These are phyloP conservation scores for Pseudohalonectria lignicola DNA, from an alignment of 2,329 filamentous ascomycete species.

Conservation along the genomic window DNA sequence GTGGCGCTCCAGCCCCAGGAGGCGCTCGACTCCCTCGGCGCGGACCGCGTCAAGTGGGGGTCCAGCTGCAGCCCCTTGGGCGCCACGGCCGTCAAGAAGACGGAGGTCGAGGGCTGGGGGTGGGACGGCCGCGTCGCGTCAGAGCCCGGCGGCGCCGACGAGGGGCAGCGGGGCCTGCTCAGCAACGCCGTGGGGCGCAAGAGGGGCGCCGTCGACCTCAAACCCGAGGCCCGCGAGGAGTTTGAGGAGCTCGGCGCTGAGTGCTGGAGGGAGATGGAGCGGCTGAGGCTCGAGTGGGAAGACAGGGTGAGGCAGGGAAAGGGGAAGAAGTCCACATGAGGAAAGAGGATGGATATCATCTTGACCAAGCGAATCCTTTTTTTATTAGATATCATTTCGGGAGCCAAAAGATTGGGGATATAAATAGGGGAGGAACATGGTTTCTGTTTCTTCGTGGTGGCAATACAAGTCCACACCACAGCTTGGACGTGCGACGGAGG, in stretches of 20 bases:
- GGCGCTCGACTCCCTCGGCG: conserved; percentile 43
- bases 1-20: conserved; percentile 58
- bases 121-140: conserved; percentile 42
- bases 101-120: conserved; percentile 83
- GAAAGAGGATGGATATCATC: too few relatives aligned
- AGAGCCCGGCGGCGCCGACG: conserved; percentile 31
- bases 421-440: too few relatives aligned
- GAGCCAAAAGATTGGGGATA: too few relatives aligned
- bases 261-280: conserved; percentile 64
- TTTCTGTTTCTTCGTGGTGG: too few relatives aligned
- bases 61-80: conserved; percentile 53
- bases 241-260: conserved; percentile 52
- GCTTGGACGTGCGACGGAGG: too few relatives aligned
- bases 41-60: conserved; percentile 69
- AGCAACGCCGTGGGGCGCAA: conserved; percentile 47
- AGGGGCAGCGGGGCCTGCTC: conserved; percentile 31
- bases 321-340: too few relatives aligned
- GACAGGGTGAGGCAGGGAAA: conserved; percentile 18
- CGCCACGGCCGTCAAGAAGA: conserved; percentile 52
- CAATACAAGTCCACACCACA: too few relatives aligned
- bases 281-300: conserved; percentile 57
- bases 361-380: too few relatives aligned
- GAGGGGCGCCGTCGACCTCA: conserved; percentile 45
- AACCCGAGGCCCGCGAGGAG: conserved; percentile 43
- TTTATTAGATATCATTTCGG: too few relatives aligned